A percentile compares a stretch with the other conserved stretches of the same genome.
These are phyloP conservation scores for Helotiales sp. DNA, from an alignment of 2,329 filamentous ascomycete species.

Conservation along the genomic window DNA sequence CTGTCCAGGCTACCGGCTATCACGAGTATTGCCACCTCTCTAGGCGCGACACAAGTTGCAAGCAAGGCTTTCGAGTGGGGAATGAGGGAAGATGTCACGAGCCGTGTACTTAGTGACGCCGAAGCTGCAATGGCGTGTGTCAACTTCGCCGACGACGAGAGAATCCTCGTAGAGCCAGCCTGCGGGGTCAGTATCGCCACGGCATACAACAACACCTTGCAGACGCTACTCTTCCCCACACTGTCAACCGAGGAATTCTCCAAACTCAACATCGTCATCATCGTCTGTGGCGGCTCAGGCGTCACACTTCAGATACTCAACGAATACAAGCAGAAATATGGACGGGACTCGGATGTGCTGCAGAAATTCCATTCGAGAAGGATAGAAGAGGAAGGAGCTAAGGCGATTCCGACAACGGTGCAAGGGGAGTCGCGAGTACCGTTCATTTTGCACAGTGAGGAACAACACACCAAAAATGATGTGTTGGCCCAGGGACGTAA, in stretches of 20 bases:
- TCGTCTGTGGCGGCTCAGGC: conserved; percentile 81
- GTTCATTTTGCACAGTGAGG: conserved; percentile 15
- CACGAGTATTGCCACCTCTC: conserved; percentile 73
- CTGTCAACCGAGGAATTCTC: conserved; percentile 62
- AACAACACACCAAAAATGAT: conserved; percentile 12
- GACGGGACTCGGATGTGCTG: conserved; percentile 15
- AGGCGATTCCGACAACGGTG: background rate
- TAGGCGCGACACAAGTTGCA: conserved; percentile 74
- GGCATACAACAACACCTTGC: conserved; percentile 67
- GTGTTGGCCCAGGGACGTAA: background rate
- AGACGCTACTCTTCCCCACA: conserved; percentile 60
- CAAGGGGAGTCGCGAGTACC: background rate
- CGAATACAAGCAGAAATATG: conserved; percentile 51
- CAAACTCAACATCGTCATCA: conserved; percentile 75
- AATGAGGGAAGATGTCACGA: conserved; percentile 24
- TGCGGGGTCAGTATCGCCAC: conserved; percentile 81
- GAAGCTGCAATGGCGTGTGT: conserved; percentile 81
- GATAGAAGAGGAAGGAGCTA: conserved; percentile 2
- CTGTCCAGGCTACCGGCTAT: conserved; percentile 72
- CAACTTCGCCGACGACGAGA: conserved; percentile 79
- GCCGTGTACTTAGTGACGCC: conserved; percentile 63
- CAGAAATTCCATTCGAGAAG: conserved; percentile 9
- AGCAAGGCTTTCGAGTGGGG: conserved; percentile 70
- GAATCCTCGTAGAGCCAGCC: conserved; percentile 79
- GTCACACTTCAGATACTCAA: conserved; percentile 66